Conservation (phyloP, 192 early-diverging fungal species). For the Paraglomus brasilianum region DNA sequence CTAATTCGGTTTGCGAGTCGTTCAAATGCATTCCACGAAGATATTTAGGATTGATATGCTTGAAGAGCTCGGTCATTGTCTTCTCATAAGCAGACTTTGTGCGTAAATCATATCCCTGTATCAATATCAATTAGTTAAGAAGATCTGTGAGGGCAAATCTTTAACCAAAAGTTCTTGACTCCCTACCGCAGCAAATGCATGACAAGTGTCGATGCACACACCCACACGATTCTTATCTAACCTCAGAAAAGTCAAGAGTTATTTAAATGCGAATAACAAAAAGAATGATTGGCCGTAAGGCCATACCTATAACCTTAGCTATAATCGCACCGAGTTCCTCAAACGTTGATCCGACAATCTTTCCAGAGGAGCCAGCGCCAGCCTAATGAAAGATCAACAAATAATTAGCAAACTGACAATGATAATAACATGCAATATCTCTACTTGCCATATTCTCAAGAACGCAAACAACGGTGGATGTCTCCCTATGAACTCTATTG, state of each 20-base stretch:
- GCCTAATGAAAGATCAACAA: constrained; percentile 19
- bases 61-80: constrained; percentile 44
- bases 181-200: constrained; percentile 49
- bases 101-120: constrained; percentile 57
- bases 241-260: background rate
- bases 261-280: background rate
- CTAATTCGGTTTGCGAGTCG: constrained; percentile 47
- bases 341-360: constrained; percentile 47
- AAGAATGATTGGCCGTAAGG: background rate
- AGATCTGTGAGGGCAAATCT: background rate
- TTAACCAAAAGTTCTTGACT: background rate
- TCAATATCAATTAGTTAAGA: no score
- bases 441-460: constrained; percentile 52
- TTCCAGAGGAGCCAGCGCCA: constrained; percentile 50
- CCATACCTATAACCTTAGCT: constrained; percentile 33
- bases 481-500: constrained; percentile 45
- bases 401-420: background rate
- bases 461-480: constrained; percentile 41
- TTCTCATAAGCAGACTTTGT: constrained; percentile 44
- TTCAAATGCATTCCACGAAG: constrained; percentile 57
- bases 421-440: background rate
- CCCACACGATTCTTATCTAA: constrained; percentile 52
- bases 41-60: constrained; percentile 47
- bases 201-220: constrained; percentile 62
- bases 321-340: constrained; percentile 49